Evolutionary conservation across 345 rosid species (phyloP), one percentile per base, ranked within the genome.

Genomic region (Brassica incana): DNA sequence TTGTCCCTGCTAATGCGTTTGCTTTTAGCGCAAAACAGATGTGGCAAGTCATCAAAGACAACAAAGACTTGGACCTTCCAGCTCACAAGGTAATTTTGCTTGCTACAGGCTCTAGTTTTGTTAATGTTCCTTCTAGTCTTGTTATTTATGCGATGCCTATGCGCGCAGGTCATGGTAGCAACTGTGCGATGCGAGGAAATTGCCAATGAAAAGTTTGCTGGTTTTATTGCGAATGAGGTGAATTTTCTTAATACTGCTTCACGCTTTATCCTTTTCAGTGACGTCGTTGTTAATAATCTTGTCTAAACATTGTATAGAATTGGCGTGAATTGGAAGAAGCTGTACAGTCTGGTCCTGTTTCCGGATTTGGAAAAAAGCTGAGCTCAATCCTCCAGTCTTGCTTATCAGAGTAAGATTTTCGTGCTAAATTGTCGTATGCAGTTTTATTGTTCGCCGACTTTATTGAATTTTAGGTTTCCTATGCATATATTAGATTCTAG

Each of bases 171-270:
- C 87, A 96, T 96, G 99, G 99, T 93, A 64, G 98, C 98, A 80
- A 93, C 97, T 20, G 99, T 96, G 60, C 95, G 98, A 12, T 96
- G 98, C 71, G 98, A 96, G 87, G 98, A 93, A 92, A 93, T 96
- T 79, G 97, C 97, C 43, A 76, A 90, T 35, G 97, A 96, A 73
- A 93, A 89, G 81, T 85, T 78, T 72, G 83, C 90, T 54, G 30
- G 59, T 83, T 93, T 96, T 80, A 76, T 67, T 7, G 80, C 75
- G 60, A 92, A 93, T 70, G 93, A 90, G 98, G 99, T 92, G 80
- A 77, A 54, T 52, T 56, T 65, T 58, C 36, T 40, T 63, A 2
- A 8, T 15, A 29, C 11, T 33, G 35, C 66, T 81, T 76, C 33
- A 48, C 2, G 59, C 50, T 66, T 60, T 30, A 20, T 68, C 59